Percentiles rank a stretch among this genome's conserved stretches.
phyloP scores from a whole-genome alignment of 176 grass and related monocot genomes.

The Sorghum bicolor region DNA sequence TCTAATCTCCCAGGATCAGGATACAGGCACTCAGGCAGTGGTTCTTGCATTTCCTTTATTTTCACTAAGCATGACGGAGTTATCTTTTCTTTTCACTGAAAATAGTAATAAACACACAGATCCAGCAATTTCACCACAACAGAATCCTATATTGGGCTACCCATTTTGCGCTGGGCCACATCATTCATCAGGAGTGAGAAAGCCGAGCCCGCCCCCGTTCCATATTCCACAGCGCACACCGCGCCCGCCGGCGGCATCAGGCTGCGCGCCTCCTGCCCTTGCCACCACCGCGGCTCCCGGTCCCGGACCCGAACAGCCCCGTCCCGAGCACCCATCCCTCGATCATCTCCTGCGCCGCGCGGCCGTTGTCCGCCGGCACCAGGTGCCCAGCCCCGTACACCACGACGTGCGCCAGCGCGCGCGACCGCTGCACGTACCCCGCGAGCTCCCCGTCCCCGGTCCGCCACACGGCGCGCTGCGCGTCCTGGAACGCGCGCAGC shows the following conservation, averaged over 20 bases:
- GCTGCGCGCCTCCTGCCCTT: not conserved
- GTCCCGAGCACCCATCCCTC: constrained; percentile 35
- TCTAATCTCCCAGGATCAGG: too few relatives aligned
- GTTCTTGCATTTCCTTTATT: too few relatives aligned
- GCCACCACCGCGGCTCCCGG: not conserved
- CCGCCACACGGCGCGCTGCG: constrained; percentile 40
- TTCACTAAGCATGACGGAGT: too few relatives aligned
- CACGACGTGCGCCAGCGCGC: constrained; percentile 26
- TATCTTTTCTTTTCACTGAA: too few relatives aligned
- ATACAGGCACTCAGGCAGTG: too few relatives aligned
- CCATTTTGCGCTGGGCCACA: too few relatives aligned
- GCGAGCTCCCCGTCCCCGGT: not conserved
- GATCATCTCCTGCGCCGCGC: constrained; percentile 45
- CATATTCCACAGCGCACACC: too few relatives aligned
- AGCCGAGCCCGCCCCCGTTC: too few relatives aligned
- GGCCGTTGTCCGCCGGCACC: constrained; percentile 22
- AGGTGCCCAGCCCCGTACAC: constrained; percentile 36
- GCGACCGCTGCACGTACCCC: constrained; percentile 40
- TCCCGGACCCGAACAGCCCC: not conserved
- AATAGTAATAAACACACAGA: too few relatives aligned
- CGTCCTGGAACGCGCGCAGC: constrained; percentile 27
- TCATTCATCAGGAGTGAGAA: too few relatives aligned
- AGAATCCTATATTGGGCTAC: too few relatives aligned
- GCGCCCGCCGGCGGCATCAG: not conserved
- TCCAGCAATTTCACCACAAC: too few relatives aligned